These are phyloP conservation scores for Urochloa ruziziensis DNA, from an alignment of 176 grass and related monocot species.

Conservation along the genomic window DNA sequence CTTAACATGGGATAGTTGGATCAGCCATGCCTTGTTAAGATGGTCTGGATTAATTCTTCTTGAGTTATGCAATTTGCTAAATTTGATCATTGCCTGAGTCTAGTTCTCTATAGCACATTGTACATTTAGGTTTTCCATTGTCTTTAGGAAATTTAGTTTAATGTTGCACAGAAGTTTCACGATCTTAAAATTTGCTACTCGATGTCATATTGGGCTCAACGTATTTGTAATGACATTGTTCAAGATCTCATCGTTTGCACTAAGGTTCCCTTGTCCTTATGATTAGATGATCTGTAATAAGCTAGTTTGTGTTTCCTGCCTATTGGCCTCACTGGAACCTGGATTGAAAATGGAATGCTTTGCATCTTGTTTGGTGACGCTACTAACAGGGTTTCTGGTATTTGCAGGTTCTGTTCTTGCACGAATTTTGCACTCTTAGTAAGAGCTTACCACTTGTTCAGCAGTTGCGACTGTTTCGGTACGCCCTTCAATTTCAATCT, in stretches of 20 bases:
- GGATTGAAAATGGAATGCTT: conserved; percentile 12
- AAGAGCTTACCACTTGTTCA: conserved; percentile 97
- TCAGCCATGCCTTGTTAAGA: background rate
- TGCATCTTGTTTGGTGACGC: conserved; percentile 11
- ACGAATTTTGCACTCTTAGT: conserved; percentile 94
- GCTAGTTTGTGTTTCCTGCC: conserved; percentile 22
- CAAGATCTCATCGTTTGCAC: background rate
- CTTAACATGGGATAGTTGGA: background rate
- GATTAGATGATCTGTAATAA: conserved; percentile 24
- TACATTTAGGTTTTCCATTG: conserved; percentile 12
- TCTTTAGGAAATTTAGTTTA: conserved; percentile 17
- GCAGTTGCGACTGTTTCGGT: conserved; percentile 90
- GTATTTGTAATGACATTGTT: background rate
- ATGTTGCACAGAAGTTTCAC: background rate
- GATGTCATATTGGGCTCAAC: background rate
- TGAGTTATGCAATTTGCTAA: conserved; percentile 6
- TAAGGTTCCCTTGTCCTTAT: background rate
- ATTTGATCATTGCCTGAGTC: background rate
- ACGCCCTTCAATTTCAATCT: conserved; percentile 33
- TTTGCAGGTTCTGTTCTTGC: conserved; percentile 92
- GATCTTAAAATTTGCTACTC: background rate
- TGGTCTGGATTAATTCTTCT: background rate
- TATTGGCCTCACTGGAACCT: background rate
- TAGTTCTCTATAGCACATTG: conserved; percentile 1
- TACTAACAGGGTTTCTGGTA: conserved; percentile 33